Evolutionary conservation across 306 rosid genomes (phyloP), one percentile per base, ranked within the genome.

Genomic region (Dryas octopetala): DNA sequence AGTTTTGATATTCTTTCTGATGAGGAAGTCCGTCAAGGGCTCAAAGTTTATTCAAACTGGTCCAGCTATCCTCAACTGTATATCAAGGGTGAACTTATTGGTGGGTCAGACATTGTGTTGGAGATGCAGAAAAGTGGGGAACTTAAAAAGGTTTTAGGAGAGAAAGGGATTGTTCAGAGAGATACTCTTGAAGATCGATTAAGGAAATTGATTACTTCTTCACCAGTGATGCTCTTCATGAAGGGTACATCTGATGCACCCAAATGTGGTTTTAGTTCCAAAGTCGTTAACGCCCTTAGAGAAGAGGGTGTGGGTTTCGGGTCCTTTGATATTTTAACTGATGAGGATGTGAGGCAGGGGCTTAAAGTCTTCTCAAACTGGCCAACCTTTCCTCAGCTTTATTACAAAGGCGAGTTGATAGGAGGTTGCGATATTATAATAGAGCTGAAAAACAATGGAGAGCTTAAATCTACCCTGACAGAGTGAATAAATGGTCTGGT

Each of bases 41-140:
- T 95, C 17, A 95, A 95, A 85, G 93, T 86, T 74, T 85, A 82
- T 74, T 95, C 98, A 57, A 95, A 95, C 82, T 95, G 98, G 98
- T 95, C 98, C 50, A 91, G 98, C 76, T 95, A 90, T 75, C 98
- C 98, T 26, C 97, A 91, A 73, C 82, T 95, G 26, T 90, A 95
- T 76, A 82, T 95, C 51, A 88, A 83, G 81, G 86, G 89, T 7
- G 93, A 95, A 77, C 91, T 95, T 51, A 83, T 95, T 71, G 97
- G 97, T 16, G 97, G 98, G 77, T 91, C 98, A 19, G 98, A 95
- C 86, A 90, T 95, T 73, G 89, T 90, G 50, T 71, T 95, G 88
- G 93, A 95, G 83, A 95, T 95, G 97, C 98, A 91, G 53, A 95
- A 87, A 85, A 90, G 97, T 12, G 97, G 98, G 68, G 97, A 95